These are phyloP conservation scores for Phlebiopsis flavidoalba DNA, from an alignment of 768 basidiomycete species.

Conservation along the genomic window DNA sequence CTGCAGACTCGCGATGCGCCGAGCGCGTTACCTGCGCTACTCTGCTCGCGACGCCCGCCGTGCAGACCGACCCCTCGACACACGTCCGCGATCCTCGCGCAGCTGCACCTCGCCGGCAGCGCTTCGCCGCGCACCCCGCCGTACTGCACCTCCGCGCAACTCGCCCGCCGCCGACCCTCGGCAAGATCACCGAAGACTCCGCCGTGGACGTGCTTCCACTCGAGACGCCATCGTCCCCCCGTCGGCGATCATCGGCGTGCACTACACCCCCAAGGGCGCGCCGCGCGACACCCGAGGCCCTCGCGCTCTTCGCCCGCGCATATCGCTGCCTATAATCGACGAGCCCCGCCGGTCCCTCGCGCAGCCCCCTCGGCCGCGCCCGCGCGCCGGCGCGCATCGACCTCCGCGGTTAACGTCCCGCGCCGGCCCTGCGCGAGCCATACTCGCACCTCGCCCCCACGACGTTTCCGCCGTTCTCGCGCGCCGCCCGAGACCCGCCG, in stretches of 20 bases:
- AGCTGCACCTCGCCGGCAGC: constrained; percentile 19
- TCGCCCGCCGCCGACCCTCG: not conserved
- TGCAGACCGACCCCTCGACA: constrained; percentile 8
- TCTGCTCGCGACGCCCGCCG: constrained; percentile 13
- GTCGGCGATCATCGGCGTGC: not conserved
- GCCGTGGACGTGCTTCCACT: not conserved
- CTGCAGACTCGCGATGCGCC: constrained; percentile 14
- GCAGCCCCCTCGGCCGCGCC: not conserved
- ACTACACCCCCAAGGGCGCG: not conserved
- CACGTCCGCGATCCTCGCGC: constrained; percentile 7
- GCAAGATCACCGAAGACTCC: not conserved
- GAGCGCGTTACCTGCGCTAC: constrained; percentile 13
- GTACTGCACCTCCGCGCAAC: not conserved
- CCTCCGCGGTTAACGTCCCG: not conserved
- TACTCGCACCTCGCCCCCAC: constrained; percentile 1
- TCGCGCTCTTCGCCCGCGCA: constrained; percentile 7
- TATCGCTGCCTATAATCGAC: constrained; percentile 7
- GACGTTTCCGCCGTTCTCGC: not conserved
- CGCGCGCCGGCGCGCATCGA: not conserved
- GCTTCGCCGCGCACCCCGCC: constrained; percentile 9
- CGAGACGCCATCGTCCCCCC: not conserved
- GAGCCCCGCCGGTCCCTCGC: not conserved
- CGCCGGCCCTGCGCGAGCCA: not conserved
- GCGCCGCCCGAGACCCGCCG: too few relatives aligned
- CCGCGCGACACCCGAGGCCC: constrained; percentile 7